Evolutionary conservation across 768 basidiomycete species (phyloP).

Genomic region (Russula dissimulans): DNA sequence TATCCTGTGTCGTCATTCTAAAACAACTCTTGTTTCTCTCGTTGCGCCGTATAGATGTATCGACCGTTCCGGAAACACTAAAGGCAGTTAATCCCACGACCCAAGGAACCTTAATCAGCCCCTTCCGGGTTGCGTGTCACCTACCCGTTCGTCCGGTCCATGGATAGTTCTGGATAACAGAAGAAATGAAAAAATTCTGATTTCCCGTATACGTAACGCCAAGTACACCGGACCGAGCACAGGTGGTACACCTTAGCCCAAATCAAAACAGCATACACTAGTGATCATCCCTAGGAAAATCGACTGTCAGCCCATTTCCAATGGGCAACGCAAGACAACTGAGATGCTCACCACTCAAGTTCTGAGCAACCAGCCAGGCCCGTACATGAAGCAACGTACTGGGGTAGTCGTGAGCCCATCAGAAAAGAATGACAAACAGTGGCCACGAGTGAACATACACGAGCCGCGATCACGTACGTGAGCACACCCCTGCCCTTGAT

Average conservation of each 20-base stretch:
- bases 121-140: not conserved
- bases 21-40: not conserved
- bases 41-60: not conserved
- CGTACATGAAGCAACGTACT: not conserved
- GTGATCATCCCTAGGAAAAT: not conserved
- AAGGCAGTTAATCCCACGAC: not conserved
- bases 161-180: not conserved
- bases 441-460: not conserved
- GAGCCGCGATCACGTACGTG: too few species aligned
- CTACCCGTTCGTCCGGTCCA: not conserved
- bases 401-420: not conserved
- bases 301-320: not conserved
- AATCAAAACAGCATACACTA: constrained; percentile 4
- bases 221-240: constrained; percentile 10
- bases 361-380: not conserved
- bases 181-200: not conserved
- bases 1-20: not conserved
- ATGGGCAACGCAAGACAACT: not conserved
- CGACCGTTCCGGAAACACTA: not conserved
- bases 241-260: constrained; percentile 7
- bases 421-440: not conserved
- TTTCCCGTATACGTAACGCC: constrained; percentile 2
- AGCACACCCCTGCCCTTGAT: not conserved
- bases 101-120: not conserved
- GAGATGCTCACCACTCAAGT: not conserved